Conservation (phyloP, 306 rosid genomes). For the Luffa aegyptiaca region DNA sequence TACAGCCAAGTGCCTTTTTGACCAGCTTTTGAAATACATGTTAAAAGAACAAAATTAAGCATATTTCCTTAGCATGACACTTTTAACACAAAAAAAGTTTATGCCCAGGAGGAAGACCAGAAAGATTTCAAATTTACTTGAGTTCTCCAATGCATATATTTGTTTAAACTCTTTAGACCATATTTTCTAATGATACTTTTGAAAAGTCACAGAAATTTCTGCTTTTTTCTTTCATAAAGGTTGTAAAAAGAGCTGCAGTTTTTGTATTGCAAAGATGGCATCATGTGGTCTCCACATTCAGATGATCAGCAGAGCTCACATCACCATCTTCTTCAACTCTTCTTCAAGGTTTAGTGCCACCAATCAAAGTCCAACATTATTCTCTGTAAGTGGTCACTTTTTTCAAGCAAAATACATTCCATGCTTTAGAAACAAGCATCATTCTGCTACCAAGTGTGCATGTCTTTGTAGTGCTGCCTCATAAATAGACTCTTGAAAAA, state of each 20-base stretch:
- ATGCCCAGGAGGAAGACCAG: background rate
- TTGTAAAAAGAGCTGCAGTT: slow-evolving; percentile 2
- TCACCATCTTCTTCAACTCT: slow-evolving; percentile 6
- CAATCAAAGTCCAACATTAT: background rate
- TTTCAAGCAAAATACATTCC: background rate
- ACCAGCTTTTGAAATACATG: background rate
- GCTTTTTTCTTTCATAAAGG: background rate
- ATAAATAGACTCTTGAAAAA: background rate
- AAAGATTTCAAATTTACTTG: background rate
- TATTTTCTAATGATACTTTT: background rate
- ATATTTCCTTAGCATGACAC: background rate
- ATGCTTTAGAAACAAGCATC: slow-evolving; percentile 1
- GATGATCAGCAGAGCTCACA: background rate
- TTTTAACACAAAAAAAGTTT: background rate
- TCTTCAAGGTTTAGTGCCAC: background rate
- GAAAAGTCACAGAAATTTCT: slow-evolving; percentile 5
- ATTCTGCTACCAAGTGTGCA: background rate
- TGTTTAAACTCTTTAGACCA: background rate
- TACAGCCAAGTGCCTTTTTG: background rate
- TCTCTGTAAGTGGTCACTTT: background rate
- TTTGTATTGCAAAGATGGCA: slow-evolving; percentile 8
- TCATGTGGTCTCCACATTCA: slow-evolving; percentile 11
- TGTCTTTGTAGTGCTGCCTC: background rate
- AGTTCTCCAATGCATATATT: background rate
- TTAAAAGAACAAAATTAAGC: background rate